Conservation (phyloP, 2,329 filamentous ascomycete genomes). For the Nothophaeocryptopus gaeumannii region DNA sequence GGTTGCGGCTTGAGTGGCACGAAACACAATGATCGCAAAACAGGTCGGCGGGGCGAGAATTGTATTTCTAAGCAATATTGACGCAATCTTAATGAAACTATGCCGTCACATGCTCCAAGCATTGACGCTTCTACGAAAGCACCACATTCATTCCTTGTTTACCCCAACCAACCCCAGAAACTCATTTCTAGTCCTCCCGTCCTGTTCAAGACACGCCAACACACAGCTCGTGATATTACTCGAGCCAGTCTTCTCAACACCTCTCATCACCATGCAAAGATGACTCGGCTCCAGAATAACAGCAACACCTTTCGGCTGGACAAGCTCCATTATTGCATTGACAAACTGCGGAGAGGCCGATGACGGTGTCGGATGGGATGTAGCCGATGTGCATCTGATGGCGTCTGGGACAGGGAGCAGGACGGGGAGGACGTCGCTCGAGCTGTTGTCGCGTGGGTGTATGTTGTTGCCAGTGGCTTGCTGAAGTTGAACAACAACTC, state of each 20-base stretch:
- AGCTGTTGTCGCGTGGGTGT: conserved; percentile 55
- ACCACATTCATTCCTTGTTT: background rate
- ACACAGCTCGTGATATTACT: conserved; percentile 97
- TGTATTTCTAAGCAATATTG: conserved; percentile 1
- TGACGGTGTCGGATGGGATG: conserved; percentile 80
- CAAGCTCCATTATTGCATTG: conserved; percentile 84
- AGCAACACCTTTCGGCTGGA: conserved; percentile 89
- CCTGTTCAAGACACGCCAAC: conserved; percentile 85
- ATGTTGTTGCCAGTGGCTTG: conserved; percentile 48
- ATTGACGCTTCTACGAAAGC: too few relatives aligned
- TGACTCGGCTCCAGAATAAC: conserved; percentile 97
- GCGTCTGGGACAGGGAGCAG: conserved; percentile 57
- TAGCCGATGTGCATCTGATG: conserved; percentile 74
- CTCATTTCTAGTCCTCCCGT: conserved; percentile 90
- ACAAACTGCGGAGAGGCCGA: conserved; percentile 91
- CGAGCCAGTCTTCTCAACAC: conserved; percentile 85
- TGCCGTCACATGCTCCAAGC: too few relatives aligned
- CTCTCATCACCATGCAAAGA: conserved; percentile 97
- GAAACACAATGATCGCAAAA: background rate
- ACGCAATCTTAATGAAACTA: too few relatives aligned
- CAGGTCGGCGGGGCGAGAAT: background rate
- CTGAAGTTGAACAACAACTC: conserved; percentile 49
- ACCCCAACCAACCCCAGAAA: conserved; percentile 63
- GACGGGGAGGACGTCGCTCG: conserved; percentile 45
- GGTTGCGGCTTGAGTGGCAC: too few relatives aligned